phyloP scores from a whole-genome alignment of 768 basidiomycete species.

The Leucosporidium yakuticum region DNA sequence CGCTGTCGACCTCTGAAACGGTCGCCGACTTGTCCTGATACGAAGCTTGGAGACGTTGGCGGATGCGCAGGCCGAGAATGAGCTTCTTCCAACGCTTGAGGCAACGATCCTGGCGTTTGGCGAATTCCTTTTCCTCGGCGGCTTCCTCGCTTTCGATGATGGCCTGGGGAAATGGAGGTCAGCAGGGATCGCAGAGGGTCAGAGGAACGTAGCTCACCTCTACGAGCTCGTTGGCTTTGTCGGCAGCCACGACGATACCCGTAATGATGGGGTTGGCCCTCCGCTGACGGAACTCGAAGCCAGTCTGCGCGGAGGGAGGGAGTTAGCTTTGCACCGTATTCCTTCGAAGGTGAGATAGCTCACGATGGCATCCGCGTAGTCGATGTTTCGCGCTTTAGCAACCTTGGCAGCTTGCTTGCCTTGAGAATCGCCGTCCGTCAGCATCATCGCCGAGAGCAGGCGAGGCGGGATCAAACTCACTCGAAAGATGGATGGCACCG shows the following conservation, averaged over 20 bases:
- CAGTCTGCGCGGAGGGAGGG: conserved; percentile 54
- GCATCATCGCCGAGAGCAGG: neutral
- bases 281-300: conserved; percentile 93
- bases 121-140: conserved; percentile 66
- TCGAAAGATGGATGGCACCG: conserved; percentile 83
- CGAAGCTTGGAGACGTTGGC: conserved; percentile 48
- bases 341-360: conserved; percentile 37
- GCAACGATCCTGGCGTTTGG: conserved; percentile 69
- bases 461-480: conserved; percentile 50
- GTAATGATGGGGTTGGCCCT: conserved; percentile 75
- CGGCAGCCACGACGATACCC: conserved; percentile 78
- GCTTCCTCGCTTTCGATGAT: conserved; percentile 74
- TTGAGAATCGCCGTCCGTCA: conserved; percentile 39
- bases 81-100: conserved; percentile 84
- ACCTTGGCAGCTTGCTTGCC: conserved; percentile 84
- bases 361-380: conserved; percentile 93
- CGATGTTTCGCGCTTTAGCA: conserved; percentile 75
- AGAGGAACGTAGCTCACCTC: conserved; percentile 53
- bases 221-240: conserved; percentile 65
- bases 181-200: neutral
- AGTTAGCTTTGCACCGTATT: neutral
- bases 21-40: neutral
- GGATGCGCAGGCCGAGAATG: conserved; percentile 78
- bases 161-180: conserved; percentile 53
- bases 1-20: neutral